A percentile compares a stretch with the other conserved stretches of the same genome.
Evolutionary conservation across 805 yeast species (phyloP).

Genomic region (Suhomyces sp.): DNA sequence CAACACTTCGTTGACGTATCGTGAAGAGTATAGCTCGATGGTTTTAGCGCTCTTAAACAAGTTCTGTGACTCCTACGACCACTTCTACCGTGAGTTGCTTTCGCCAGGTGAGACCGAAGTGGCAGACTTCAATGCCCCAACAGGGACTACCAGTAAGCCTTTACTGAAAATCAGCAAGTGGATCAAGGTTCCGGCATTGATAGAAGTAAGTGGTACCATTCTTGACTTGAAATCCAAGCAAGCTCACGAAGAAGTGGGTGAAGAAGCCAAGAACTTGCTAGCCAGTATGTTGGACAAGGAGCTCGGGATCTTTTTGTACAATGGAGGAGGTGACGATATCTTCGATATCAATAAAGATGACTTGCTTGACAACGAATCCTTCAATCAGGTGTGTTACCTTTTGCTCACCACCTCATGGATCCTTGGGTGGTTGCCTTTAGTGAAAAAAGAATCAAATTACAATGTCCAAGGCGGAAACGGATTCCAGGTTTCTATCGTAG

Average conservation of each 20-base stretch:
- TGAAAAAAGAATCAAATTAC: constrained; percentile 42
- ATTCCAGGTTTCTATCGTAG: constrained; percentile 25
- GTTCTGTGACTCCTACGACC: constrained; percentile 31
- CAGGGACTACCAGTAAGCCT: constrained; percentile 13
- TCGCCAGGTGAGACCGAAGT: constrained; percentile 21
- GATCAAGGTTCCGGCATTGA: constrained; percentile 32
- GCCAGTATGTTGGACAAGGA: constrained; percentile 21
- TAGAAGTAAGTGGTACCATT: constrained; percentile 16
- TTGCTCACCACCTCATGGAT: constrained; percentile 57
- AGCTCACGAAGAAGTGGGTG: not conserved
- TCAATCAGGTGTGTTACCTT: constrained; percentile 51
- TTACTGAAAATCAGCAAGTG: constrained; percentile 29
- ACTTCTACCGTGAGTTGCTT: constrained; percentile 37
- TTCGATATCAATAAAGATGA: constrained; percentile 46
- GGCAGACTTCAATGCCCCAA: not conserved
- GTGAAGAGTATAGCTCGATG: constrained; percentile 52
- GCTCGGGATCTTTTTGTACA: constrained; percentile 24
- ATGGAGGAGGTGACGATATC: constrained; percentile 14
- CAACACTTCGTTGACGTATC: constrained; percentile 58
- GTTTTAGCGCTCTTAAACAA: constrained; percentile 38
- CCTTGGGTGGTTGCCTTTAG: constrained; percentile 55
- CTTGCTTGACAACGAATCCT: constrained; percentile 50
- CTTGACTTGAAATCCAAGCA: constrained; percentile 2
- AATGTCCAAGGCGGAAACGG: constrained; percentile 8
- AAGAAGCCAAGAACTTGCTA: not conserved